Evolutionary conservation across 495 filamentous ascomycete genomes (phyloP), one percentile per base, ranked within the genome.

Genomic region (Articulospora tetracladia): DNA sequence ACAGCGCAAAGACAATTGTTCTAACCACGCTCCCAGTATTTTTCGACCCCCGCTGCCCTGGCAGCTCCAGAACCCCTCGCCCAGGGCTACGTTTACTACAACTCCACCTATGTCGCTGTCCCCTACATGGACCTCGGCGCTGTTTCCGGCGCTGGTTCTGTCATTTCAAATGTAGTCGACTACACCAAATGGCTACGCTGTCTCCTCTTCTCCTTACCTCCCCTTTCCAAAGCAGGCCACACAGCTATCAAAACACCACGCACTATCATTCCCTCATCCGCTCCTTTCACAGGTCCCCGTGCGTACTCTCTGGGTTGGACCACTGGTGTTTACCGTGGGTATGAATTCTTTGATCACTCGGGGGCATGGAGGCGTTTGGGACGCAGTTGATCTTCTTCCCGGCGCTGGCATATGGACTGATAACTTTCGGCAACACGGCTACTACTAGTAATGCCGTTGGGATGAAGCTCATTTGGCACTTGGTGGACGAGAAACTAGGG

Each of bases 131-230:
- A 75, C 32, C 69, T 71, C 19, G 41, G 30, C 1, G 60, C 71
- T 19, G 69, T 76, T 25, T 73, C 70, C n/a, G 82, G 80, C 19
- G 80, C 78, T 0, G 83, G 83, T 0, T 65, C 73, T 0, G 71
- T 79, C 1, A 73, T 83, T 19, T 79, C 76, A 19, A 81, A 67
- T 24, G 82, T 82, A 3, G 60, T 73, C 1, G 82, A 85, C 53
- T 86, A 83, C 50, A 67, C 76, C 0, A 73, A 69, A 17, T 86
- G 80, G 79, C 41, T 83, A 2, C 68, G 69, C 11, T 73, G 73
- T 12, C 48, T 71, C 28, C 52, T 75, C 8, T 36, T 51, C 13
- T 60, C 67, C 39, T 58, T 65, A 1, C 63, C 62, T 1, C 74
- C 76, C 1, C 53, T 77, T 3, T 68, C 72, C 17, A 53, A 49